These are phyloP conservation scores for Euphorbia pulcherrima DNA, from an alignment of 345 rosid species.

Conservation along the genomic window DNA sequence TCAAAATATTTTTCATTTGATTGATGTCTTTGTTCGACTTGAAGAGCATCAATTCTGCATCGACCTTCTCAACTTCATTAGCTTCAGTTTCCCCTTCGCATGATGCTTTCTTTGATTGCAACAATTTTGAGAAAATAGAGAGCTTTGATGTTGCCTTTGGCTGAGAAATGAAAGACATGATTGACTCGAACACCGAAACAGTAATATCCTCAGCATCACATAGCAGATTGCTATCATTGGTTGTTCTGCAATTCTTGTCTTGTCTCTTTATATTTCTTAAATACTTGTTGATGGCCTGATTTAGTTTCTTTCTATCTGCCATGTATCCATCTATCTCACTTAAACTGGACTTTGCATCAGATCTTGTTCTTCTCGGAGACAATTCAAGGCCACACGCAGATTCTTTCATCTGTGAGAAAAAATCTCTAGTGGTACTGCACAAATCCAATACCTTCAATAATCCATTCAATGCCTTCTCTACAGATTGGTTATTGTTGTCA, in stretches of 20 bases:
- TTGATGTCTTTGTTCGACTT: slow-evolving; percentile 9
- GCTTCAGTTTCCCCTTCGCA: slow-evolving; percentile 5
- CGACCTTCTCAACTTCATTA: slow-evolving; percentile 13
- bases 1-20: neutral
- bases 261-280: slow-evolving; percentile 4
- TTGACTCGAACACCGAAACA: slow-evolving; percentile 16
- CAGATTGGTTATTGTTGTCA: neutral
- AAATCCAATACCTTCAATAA: slow-evolving; percentile 2
- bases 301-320: slow-evolving; percentile 1
- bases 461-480: slow-evolving; percentile 4
- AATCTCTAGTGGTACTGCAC: neutral
- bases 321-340: neutral
- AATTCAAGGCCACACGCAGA: slow-evolving; percentile 3
- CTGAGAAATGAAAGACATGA: slow-evolving; percentile 14
- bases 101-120: slow-evolving; percentile 12
- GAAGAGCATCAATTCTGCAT: slow-evolving; percentile 8
- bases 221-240: neutral
- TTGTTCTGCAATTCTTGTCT: neutral
- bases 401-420: slow-evolving; percentile 9
- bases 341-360: neutral
- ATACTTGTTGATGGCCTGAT: neutral
- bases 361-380: slow-evolving; percentile 4
- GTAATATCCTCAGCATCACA: slow-evolving; percentile 17
- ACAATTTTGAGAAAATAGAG: slow-evolving; percentile 20
- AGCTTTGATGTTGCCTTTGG: slow-evolving; percentile 14